A percentile compares a stretch with the other conserved stretches of the same genome.
These are phyloP conservation scores for Torulaspora globosa DNA, from an alignment of 1,139 yeast genomes.

Conservation along the genomic window DNA sequence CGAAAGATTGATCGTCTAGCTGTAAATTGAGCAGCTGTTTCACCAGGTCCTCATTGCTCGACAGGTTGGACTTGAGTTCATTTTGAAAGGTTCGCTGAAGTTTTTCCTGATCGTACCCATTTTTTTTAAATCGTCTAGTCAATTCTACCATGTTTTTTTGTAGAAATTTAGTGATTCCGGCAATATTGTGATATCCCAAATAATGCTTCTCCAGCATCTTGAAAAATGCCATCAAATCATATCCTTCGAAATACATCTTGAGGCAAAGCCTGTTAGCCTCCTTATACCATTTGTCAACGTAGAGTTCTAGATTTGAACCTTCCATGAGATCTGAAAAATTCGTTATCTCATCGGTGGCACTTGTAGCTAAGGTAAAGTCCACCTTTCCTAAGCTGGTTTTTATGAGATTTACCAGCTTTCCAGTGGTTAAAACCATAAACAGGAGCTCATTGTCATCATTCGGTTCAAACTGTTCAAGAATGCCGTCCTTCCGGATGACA, in stretches of 20 bases:
- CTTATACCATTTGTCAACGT: constrained; percentile 58
- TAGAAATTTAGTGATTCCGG: constrained; percentile 23
- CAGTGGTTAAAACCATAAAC: constrained; percentile 67
- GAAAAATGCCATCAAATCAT: constrained; percentile 47
- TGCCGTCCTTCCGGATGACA: constrained; percentile 68
- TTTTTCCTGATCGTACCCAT: constrained; percentile 18
- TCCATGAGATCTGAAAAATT: constrained; percentile 43
- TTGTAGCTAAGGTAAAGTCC: constrained; percentile 7
- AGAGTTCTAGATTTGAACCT: constrained; percentile 55
- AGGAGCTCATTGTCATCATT: constrained; percentile 32
- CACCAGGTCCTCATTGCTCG: constrained; percentile 22
- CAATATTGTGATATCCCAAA: constrained; percentile 49
- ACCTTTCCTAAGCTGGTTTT: constrained; percentile 21
- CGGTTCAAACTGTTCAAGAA: constrained; percentile 59
- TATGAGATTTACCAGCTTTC: constrained; percentile 72
- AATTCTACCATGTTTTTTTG: constrained; percentile 28
- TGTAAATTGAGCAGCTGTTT: constrained; percentile 31
- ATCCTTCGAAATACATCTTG: constrained; percentile 58
- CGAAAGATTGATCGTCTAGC: constrained; percentile 34
- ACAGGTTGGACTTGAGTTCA: constrained; percentile 12
- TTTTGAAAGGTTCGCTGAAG: constrained; percentile 29
- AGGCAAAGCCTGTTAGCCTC: constrained; percentile 65
- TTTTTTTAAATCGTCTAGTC: constrained; percentile 19
- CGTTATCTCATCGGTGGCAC: constrained; percentile 2
- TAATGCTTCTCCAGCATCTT: constrained; percentile 51